phyloP scores from a whole-genome alignment of 1,284 basidiomycete genomes.

The Sanghuangporus weigelae region DNA sequence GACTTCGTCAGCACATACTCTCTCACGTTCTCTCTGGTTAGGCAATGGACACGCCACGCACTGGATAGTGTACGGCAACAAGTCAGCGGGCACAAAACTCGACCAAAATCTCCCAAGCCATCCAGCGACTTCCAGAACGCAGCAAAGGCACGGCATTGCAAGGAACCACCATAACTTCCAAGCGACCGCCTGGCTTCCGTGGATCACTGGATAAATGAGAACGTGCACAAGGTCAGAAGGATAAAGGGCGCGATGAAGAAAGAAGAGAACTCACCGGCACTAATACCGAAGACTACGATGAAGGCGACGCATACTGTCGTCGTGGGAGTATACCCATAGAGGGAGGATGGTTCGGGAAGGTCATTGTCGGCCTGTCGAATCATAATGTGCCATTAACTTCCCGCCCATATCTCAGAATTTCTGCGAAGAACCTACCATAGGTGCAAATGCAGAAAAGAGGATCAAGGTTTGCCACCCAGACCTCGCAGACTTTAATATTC shows the following conservation, averaged over 20 bases:
- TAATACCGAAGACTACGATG: slow-evolving; percentile 17
- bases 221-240: neutral
- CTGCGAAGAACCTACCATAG: neutral
- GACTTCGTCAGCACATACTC: neutral
- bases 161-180: slow-evolving; percentile 36
- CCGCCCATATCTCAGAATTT: neutral
- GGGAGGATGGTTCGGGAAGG: slow-evolving; percentile 14
- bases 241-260: neutral
- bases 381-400: neutral
- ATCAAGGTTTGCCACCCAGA: neutral
- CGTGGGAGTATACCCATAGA: slow-evolving; percentile 30
- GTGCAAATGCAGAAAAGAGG: neutral
- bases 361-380: neutral
- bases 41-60: slow-evolving; percentile 21
- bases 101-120: slow-evolving; percentile 37
- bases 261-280: slow-evolving; percentile 5
- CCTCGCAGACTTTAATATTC: neutral
- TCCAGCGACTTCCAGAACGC: slow-evolving; percentile 34
- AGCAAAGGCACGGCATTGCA: slow-evolving; percentile 31
- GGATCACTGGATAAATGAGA: slow-evolving; percentile 27
- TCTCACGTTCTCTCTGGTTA: neutral
- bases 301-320: slow-evolving; percentile 27
- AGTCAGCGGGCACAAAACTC: slow-evolving; percentile 23
- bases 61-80: slow-evolving; percentile 42
- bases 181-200: slow-evolving; percentile 29